phyloP scores from a whole-genome alignment of 495 filamentous ascomycete species.

The Jackrogersella minutella region DNA sequence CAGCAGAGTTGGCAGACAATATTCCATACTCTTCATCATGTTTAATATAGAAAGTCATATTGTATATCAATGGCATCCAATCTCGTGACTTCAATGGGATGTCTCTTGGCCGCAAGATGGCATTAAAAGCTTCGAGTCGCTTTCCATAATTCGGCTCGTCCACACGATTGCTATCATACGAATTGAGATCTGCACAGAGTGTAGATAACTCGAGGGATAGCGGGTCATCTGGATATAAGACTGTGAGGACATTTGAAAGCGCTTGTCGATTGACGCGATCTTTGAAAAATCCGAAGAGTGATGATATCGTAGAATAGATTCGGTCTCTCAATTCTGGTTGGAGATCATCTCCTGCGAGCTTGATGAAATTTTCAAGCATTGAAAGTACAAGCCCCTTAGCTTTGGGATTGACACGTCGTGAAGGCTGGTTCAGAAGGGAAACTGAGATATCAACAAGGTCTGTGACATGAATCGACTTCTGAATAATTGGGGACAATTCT shows the following conservation, averaged over 20 bases:
- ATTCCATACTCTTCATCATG: conserved; percentile 89
- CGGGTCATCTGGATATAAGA: conserved; percentile 69
- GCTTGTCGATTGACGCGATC: conserved; percentile 76
- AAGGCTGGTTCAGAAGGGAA: conserved; percentile 84
- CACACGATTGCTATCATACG: conserved; percentile 70
- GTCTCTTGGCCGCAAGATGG: conserved; percentile 67
- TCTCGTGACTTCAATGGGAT: conserved; percentile 70
- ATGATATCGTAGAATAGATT: conserved; percentile 70
- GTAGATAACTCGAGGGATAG: conserved; percentile 68
- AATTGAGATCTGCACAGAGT: conserved; percentile 82
- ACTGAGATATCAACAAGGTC: conserved; percentile 77
- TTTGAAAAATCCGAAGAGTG: conserved; percentile 86
- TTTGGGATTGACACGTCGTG: conserved; percentile 78
- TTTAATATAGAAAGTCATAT: conserved; percentile 87
- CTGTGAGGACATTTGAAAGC: conserved; percentile 73
- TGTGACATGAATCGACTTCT: conserved; percentile 70
- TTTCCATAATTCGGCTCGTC: conserved; percentile 88
- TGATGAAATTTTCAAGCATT: conserved; percentile 79
- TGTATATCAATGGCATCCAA: conserved; percentile 90
- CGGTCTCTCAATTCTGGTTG: conserved; percentile 63
- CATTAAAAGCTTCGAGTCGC: conserved; percentile 77
- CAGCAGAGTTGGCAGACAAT: conserved; percentile 79
- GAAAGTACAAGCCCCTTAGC: conserved; percentile 82
- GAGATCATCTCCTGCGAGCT: conserved; percentile 63
- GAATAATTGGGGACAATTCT: conserved; percentile 74